Evolutionary conservation across 495 filamentous ascomycete genomes (phyloP), one percentile per base, ranked within the genome.

Genomic region (Penicillium macrosclerotiorum): DNA sequence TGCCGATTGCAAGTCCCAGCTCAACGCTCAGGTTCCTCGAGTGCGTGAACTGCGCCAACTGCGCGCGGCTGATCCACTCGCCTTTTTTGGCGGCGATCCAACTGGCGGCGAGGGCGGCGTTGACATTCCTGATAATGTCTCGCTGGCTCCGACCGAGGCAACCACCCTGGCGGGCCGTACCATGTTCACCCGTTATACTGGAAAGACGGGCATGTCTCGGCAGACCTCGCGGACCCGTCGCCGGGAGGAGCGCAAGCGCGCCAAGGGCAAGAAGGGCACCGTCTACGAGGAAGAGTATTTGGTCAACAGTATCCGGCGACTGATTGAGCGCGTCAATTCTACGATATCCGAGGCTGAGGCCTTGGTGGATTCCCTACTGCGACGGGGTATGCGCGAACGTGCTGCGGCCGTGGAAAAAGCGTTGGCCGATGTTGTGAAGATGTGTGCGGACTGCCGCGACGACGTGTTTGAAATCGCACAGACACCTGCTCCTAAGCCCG

Each of bases 201-300:
- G 85, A 1, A 86, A 85, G 18, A 95, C 93, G 2, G 63, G 57
- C 7, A 74, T 81, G 1, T 85, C 86, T 14, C 76, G 89, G 8
- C 82, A 83, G 36, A 95, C 89, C 22, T 85, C 81, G 38, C 90
- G 89, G 72, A 95, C 91, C 47, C 78, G 89, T 12, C 74, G 82
- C 12, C 73, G 88, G 12, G 93, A 97, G 63, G 93, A 98, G 74
- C 83, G 95, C 56, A 98, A 98, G 80, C 79, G 90, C 5, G 93
- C 93, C 1, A 77, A 88, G 19, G 93, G 93, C 11, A 89, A 95
- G 64, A 96, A 96, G 74, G 93, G 93, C 12, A 95, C 85, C 31
- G 85, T 98, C 4, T 98, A 97, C 61, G 93, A 98, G 58, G 93
- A 97, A 63, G 93, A 96, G 66, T 97, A 98, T 62, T 75, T 98